These are phyloP conservation scores for Zopfochytrium polystomum DNA, from an alignment of 371 early-diverging fungal genomes.

Conservation along the genomic window DNA sequence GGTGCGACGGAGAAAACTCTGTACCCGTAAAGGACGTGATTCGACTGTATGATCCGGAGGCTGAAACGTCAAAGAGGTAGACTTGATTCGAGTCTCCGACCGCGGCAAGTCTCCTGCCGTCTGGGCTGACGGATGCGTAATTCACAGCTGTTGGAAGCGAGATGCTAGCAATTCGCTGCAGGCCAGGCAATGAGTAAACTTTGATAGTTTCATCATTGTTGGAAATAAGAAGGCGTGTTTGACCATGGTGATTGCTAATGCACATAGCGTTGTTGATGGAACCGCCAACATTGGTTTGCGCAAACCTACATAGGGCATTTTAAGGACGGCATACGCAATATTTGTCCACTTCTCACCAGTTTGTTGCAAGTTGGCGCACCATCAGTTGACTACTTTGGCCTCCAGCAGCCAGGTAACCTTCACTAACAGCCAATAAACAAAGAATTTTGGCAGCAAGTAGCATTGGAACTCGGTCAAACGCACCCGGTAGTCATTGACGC, in stretches of 20 bases:
- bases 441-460: too few relatives aligned
- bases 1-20: not conserved
- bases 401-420: slow-evolving; percentile 83
- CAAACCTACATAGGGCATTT: slow-evolving; percentile 48
- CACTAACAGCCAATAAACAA: slow-evolving; percentile 15
- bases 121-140: slow-evolving; percentile 78
- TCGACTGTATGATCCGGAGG: slow-evolving; percentile 58
- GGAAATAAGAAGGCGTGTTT: slow-evolving; percentile 72
- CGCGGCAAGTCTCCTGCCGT: slow-evolving; percentile 75
- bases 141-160: slow-evolving; percentile 81
- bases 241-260: slow-evolving; percentile 64
- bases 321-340: slow-evolving; percentile 1
- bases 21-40: slow-evolving; percentile 63
- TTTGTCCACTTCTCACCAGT: slow-evolving; percentile 54
- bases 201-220: slow-evolving; percentile 94
- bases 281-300: slow-evolving; percentile 73
- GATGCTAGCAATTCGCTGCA: slow-evolving; percentile 67
- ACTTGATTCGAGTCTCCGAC: slow-evolving; percentile 87
- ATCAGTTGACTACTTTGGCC: slow-evolving; percentile 85
- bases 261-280: slow-evolving; percentile 89
- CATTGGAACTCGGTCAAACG: too few relatives aligned
- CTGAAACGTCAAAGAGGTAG: slow-evolving; percentile 68
- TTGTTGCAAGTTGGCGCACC: slow-evolving; percentile 67
- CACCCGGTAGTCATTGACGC: slow-evolving; percentile 75
- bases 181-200: slow-evolving; percentile 70